These are phyloP conservation scores for Lycium ferocissimum DNA, from an alignment of 257 asterid genomes.

Conservation along the genomic window DNA sequence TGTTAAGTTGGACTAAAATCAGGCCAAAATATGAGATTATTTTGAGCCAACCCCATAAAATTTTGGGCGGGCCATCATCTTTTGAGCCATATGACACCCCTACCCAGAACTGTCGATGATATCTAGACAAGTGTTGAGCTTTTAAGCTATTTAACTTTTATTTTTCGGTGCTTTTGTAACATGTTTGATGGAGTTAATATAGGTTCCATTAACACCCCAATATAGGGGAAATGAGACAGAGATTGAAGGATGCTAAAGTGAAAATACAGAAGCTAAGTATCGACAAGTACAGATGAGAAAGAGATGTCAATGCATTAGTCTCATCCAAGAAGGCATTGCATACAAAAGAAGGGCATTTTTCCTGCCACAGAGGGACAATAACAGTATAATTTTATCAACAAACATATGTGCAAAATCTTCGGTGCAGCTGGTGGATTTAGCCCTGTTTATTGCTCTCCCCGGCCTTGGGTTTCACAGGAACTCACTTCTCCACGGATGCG, in stretches of 20 bases:
- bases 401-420: background rate
- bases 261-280: background rate
- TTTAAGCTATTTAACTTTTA: background rate
- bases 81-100: too few species aligned
- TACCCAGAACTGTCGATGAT: background rate
- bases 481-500: conserved; percentile 68
- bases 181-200: background rate
- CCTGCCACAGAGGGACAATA: conserved; percentile 5
- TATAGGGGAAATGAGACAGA: background rate
- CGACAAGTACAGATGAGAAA: background rate
- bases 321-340: conserved; percentile 10
- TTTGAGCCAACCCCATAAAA: too few species aligned
- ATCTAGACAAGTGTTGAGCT: background rate
- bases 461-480: conserved; percentile 49
- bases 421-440: background rate
- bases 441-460: conserved; percentile 33
- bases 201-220: background rate
- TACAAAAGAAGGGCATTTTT: conserved; percentile 30
- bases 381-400: conserved; percentile 10
- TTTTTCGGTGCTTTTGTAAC: background rate
- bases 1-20: too few species aligned
- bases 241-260: background rate
- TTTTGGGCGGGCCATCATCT: too few species aligned
- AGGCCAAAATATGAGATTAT: too few species aligned
- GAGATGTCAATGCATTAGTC: conserved; percentile 21